Evolutionary conservation across 331 rosid species (phyloP).

Genomic region (Dryas integrifolia): DNA sequence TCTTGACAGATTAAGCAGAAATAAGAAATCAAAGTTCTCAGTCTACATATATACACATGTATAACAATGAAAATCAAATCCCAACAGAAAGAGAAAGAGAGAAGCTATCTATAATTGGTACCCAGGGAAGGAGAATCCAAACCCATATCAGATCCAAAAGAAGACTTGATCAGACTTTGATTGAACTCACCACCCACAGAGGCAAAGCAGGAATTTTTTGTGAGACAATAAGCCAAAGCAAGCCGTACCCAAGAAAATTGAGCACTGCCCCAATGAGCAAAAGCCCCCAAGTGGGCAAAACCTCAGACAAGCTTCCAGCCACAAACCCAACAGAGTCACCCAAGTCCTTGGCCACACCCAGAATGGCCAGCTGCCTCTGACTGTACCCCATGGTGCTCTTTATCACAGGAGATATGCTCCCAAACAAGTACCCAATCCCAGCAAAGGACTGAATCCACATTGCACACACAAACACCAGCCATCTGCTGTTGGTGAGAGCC

Average conservation of each 20-base stretch:
- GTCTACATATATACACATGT: background rate
- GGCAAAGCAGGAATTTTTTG: conserved; percentile 53
- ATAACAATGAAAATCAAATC: background rate
- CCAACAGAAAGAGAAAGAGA: background rate
- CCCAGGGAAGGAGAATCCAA: background rate
- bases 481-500: conserved; percentile 46
- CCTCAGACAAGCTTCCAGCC: conserved; percentile 58
- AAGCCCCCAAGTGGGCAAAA: conserved; percentile 45
- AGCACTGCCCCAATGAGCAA: conserved; percentile 50
- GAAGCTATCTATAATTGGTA: background rate
- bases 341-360: conserved; percentile 74
- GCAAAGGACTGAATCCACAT: conserved; percentile 73
- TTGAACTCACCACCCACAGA: conserved; percentile 66
- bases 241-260: conserved; percentile 68
- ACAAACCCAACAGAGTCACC: conserved; percentile 75
- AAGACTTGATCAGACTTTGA: conserved; percentile 14
- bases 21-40: background rate
- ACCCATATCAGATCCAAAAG: conserved; percentile 6
- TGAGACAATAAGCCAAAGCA: conserved; percentile 70
- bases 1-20: background rate
- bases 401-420: conserved; percentile 81
- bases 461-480: conserved; percentile 82
- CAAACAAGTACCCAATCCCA: conserved; percentile 77
- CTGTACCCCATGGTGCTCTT: conserved; percentile 70
- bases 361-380: conserved; percentile 60